Conservation (phyloP, 148 eudicot species). For the Cornus controversa region DNA sequence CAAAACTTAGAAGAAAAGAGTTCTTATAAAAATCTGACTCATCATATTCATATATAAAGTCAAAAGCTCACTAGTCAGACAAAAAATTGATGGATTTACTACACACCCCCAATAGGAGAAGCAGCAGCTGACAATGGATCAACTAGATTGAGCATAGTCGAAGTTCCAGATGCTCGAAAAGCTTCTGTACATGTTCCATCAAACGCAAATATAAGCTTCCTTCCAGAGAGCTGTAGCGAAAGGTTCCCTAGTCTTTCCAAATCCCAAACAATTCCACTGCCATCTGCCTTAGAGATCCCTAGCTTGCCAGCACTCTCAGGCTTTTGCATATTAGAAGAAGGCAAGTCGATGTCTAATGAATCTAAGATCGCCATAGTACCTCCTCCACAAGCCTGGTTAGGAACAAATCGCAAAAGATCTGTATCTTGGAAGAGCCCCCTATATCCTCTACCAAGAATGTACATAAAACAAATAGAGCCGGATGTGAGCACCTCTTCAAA, state of each 20-base stretch:
- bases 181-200: constrained; percentile 91
- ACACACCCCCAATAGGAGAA: constrained; percentile 91
- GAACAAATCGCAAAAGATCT: constrained; percentile 84
- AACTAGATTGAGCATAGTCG: constrained; percentile 91
- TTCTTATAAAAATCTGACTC: background rate
- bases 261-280: constrained; percentile 99
- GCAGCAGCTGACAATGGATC: constrained; percentile 98
- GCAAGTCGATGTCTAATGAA: constrained; percentile 80
- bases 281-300: constrained; percentile 63
- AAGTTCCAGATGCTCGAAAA: constrained; percentile 69
- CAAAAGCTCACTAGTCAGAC: background rate
- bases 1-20: background rate
- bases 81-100: background rate
- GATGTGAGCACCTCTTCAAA: constrained; percentile 95
- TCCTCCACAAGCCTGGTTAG: constrained; percentile 96
- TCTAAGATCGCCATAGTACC: constrained; percentile 97
- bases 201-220: constrained; percentile 95
- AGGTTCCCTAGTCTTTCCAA: constrained; percentile 86
- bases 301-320: constrained; percentile 63
- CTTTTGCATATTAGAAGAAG: constrained; percentile 61
- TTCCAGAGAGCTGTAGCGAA: constrained; percentile 83
- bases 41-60: background rate
- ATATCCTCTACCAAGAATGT: constrained; percentile 98
- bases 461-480: constrained; percentile 92
- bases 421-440: constrained; percentile 97